A percentile compares a stretch with the other conserved stretches of the same genome.
phyloP scores from a whole-genome alignment of 2,329 filamentous ascomycete genomes.

The Pseudogymnoascus sp. region DNA sequence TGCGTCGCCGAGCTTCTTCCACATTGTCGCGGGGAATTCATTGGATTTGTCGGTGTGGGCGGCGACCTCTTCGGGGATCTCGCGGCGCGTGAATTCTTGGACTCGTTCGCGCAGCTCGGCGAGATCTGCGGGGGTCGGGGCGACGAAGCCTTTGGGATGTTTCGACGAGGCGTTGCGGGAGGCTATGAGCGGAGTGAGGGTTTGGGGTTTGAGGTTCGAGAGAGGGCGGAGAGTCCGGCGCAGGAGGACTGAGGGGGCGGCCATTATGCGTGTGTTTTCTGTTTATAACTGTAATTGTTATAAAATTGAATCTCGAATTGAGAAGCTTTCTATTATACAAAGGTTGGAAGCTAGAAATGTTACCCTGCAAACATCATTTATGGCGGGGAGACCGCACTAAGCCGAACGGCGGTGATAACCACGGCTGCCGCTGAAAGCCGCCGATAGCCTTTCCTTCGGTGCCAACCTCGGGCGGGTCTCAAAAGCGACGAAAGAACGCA shows the following conservation, averaged over 20 bases:
- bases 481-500: background rate
- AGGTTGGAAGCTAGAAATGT: background rate
- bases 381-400: conserved; percentile 1
- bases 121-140: conserved; percentile 44
- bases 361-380: conserved; percentile 4
- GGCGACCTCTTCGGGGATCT: conserved; percentile 78
- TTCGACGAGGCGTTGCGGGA: conserved; percentile 54
- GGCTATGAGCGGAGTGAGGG: conserved; percentile 11
- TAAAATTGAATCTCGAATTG: background rate
- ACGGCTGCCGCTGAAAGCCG: conserved; percentile 4
- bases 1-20: conserved; percentile 85
- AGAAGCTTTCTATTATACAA: conserved; percentile 4
- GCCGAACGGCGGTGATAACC: background rate
- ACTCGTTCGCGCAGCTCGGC: conserved; percentile 46
- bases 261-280: background rate
- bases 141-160: conserved; percentile 55
- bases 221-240: conserved; percentile 8
- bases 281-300: background rate
- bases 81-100: conserved; percentile 75
- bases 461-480: background rate
- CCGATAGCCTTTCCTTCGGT: background rate
- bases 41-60: conserved; percentile 77
- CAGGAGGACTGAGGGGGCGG: conserved; percentile 2
- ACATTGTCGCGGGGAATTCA: conserved; percentile 84
- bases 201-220: background rate